Base-by-base conservation (phyloP, 306 rosid genomes). In the Vigna unguiculata region DNA sequence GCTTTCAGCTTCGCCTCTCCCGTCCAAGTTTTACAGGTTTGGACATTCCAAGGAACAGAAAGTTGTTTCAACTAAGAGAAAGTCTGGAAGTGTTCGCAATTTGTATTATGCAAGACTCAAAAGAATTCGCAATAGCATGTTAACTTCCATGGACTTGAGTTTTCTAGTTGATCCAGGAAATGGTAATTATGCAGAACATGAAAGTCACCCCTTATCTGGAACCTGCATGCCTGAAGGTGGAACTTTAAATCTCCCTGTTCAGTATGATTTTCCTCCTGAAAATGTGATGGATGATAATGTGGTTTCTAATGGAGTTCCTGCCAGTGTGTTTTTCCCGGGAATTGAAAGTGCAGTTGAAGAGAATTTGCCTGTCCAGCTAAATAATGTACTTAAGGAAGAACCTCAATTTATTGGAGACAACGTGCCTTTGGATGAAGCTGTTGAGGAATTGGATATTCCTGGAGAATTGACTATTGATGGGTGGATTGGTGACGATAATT, bases 51-150 rank as follows among this genome's bases (percentile, higher is more conserved):
- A 81, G 78, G 99, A 87, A 22, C 82, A 74, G 43, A 91, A 84
- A 64, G 36, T 64, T 57, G 75, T 62, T 65, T 69, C 88, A 36
- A 85, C 73, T 58, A 93, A 90, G 88, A 93, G 96, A 53, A 92
- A 88, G 83, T 68, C 87, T 46, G 89, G 79, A 51, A 88, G 86
- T 80, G 91, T 91, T 62, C 93, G 91, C 15, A 69, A 60, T 80
- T 81, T 81, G 82, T 96, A 96, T 75, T 85, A 90, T 83, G 90
- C 94, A 24, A 53, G 90, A 94, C 78, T 88, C 74, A 93, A 91
- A 80, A 89, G 91, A 81, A 73, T 90, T 41, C 84, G 91, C 83
- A 81, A 79, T 20, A 88, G 83, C 36, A 80, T 87, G 16, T 71
- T 85, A 72, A 58, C 72, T 51, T 77, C 91, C 71, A 82, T 85